phyloP scores from a whole-genome alignment of 2,329 filamentous ascomycete species.

The Fusarium avenaceum region DNA sequence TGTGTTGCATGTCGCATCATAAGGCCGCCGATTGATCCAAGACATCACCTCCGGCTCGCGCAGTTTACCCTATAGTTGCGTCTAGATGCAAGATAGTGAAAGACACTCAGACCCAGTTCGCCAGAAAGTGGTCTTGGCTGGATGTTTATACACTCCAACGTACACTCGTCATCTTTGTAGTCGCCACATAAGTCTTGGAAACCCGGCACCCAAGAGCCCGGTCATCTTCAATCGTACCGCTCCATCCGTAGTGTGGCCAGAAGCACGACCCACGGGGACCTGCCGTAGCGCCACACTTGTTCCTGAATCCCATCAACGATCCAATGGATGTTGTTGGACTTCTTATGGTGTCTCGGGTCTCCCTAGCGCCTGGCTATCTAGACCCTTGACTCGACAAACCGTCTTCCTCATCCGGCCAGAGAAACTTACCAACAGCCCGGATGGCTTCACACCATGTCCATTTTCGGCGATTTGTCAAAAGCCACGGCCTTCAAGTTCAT shows the following conservation, averaged over 20 bases:
- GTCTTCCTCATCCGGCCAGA: slow-evolving; percentile 33
- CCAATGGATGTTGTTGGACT: slow-evolving; percentile 8
- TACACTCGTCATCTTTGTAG: background rate
- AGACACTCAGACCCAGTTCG: background rate
- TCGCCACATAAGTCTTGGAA: background rate
- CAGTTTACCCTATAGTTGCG: background rate
- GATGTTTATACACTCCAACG: background rate
- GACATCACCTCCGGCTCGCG: background rate
- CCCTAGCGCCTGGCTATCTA: slow-evolving; percentile 12
- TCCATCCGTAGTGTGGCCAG: slow-evolving; percentile 1
- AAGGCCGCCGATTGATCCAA: background rate
- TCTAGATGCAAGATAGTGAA: background rate
- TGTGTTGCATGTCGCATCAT: background rate
- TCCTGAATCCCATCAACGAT: slow-evolving; percentile 15
- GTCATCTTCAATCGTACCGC: background rate
- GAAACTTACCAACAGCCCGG: slow-evolving; percentile 9
- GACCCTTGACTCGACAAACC: background rate
- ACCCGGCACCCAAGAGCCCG: background rate
- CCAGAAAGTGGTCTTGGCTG: background rate
- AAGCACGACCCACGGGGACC: background rate
- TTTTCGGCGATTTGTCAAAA: slow-evolving; percentile 35
- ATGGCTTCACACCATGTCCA: slow-evolving; percentile 15
- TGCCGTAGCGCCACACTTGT: slow-evolving; percentile 4
- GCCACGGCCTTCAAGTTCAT: background rate
- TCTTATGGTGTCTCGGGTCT: slow-evolving; percentile 5